Conservation (phyloP, 208 protist species). For the Crithidia sp. region DNA sequence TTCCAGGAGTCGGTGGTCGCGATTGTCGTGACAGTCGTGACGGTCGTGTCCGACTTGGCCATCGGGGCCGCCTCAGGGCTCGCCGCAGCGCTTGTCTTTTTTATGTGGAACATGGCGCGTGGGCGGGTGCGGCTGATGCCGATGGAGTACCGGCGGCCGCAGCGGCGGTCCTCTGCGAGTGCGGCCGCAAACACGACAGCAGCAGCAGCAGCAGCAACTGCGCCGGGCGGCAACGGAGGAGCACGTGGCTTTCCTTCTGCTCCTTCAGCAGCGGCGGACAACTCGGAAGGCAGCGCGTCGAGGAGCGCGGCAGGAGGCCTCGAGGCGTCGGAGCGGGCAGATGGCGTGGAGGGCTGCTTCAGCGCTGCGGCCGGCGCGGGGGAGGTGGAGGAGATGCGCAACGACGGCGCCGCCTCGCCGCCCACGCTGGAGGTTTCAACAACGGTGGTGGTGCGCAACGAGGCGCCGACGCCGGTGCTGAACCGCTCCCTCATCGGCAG, state of each 20-base stretch:
- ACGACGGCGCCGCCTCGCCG: neutral
- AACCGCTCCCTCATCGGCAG: constrained; percentile 31
- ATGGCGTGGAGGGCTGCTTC: neutral
- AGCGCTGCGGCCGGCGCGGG: neutral
- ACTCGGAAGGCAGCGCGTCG: too few relatives aligned
- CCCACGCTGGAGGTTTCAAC: constrained; percentile 20
- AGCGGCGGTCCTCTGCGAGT: neutral
- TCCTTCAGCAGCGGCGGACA: too few relatives aligned
- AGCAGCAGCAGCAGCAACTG: neutral
- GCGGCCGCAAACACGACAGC: neutral
- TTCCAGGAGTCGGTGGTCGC: constrained; percentile 61
- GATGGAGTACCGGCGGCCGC: constrained; percentile 20
- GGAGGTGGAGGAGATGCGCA: constrained; percentile 5
- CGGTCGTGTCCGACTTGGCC: constrained; percentile 51
- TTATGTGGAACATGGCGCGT: constrained; percentile 67
- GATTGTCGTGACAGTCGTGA: constrained; percentile 62
- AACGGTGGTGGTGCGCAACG: constrained; percentile 15
- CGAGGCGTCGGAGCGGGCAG: neutral
- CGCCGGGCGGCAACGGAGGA: too few relatives aligned
- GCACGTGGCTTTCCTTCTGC: too few relatives aligned
- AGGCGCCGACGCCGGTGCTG: constrained; percentile 9
- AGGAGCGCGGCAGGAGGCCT: too few relatives aligned
- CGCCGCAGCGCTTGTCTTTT: constrained; percentile 52
- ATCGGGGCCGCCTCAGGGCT: constrained; percentile 52
- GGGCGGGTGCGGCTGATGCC: constrained; percentile 41